A percentile compares a stretch with the other conserved stretches of the same genome.
These are phyloP conservation scores for Melampsora medusae DNA, from an alignment of 1,284 basidiomycete genomes.

Conservation along the genomic window DNA sequence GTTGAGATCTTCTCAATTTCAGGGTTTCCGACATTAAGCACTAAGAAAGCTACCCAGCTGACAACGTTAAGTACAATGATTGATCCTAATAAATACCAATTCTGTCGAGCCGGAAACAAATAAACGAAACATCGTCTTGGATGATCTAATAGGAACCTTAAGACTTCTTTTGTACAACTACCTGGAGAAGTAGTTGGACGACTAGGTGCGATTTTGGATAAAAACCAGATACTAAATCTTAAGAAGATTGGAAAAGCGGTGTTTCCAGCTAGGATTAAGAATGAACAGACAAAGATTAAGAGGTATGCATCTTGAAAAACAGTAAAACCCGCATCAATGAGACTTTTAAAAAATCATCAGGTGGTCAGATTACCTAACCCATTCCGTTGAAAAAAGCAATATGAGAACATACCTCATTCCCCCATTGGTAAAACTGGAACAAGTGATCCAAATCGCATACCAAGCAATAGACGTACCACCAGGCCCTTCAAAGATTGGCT, in stretches of 20 bases:
- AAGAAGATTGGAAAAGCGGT: constrained; percentile 51
- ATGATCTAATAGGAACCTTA: constrained; percentile 90
- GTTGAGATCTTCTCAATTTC: constrained; percentile 69
- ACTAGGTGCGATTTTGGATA: constrained; percentile 66
- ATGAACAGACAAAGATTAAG: constrained; percentile 60
- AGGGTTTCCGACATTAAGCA: constrained; percentile 80
- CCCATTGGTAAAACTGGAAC: constrained; percentile 85
- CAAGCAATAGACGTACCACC: constrained; percentile 54
- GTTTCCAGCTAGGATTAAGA: constrained; percentile 19
- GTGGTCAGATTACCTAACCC: background rate
- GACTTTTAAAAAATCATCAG: background rate
- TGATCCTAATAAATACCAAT: constrained; percentile 76
- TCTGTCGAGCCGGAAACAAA: constrained; percentile 85
- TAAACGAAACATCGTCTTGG: constrained; percentile 92
- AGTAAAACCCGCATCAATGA: constrained; percentile 41
- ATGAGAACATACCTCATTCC: constrained; percentile 60
- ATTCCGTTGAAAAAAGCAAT: background rate
- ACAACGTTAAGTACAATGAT: constrained; percentile 73
- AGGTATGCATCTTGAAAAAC: constrained; percentile 70
- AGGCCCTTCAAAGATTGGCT: constrained; percentile 51
- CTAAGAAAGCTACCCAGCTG: constrained; percentile 84
- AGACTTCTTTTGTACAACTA: constrained; percentile 65
- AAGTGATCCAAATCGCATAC: constrained; percentile 82
- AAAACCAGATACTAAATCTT: constrained; percentile 62
- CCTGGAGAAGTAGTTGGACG: constrained; percentile 58